Percentiles rank a stretch among this genome's conserved stretches.
phyloP scores from a whole-genome alignment of 495 filamentous ascomycete genomes.

The Lophiotrema nucula region DNA sequence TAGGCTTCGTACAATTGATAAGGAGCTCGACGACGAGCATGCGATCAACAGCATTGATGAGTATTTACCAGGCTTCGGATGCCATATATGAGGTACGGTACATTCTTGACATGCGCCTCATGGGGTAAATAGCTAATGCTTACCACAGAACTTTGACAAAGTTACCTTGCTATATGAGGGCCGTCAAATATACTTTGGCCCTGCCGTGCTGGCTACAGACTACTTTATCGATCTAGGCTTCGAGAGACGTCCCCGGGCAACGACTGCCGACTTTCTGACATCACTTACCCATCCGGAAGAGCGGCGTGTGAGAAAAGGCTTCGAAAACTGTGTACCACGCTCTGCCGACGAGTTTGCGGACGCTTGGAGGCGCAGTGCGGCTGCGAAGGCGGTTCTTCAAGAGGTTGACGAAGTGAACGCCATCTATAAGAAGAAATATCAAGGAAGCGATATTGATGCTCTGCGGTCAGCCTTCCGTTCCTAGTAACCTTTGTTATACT shows the following conservation, averaged over 20 bases:
- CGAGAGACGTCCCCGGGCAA: slow-evolving; percentile 56
- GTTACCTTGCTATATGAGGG: slow-evolving; percentile 41
- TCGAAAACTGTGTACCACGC: slow-evolving; percentile 60
- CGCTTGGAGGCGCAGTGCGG: slow-evolving; percentile 68
- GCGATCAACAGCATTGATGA: slow-evolving; percentile 36
- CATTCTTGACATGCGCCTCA: background rate
- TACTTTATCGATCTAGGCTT: slow-evolving; percentile 56
- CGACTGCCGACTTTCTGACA: slow-evolving; percentile 68
- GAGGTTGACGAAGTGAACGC: slow-evolving; percentile 62
- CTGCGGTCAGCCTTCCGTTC: too few relatives aligned
- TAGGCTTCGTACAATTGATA: slow-evolving; percentile 43
- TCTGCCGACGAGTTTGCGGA: slow-evolving; percentile 66
- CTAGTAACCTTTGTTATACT: too few relatives aligned
- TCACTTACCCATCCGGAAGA: slow-evolving; percentile 65
- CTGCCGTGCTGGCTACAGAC: slow-evolving; percentile 13
- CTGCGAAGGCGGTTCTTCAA: slow-evolving; percentile 60
- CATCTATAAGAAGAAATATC: slow-evolving; percentile 63
- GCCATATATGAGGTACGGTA: slow-evolving; percentile 33
- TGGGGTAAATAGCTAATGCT: background rate
- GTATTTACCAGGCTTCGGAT: slow-evolving; percentile 41
- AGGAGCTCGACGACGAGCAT: slow-evolving; percentile 34
- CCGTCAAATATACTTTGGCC: slow-evolving; percentile 41
- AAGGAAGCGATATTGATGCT: slow-evolving; percentile 47
- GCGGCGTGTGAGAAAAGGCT: slow-evolving; percentile 58
- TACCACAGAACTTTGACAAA: slow-evolving; percentile 37